Base-by-base conservation (phyloP, 2,329 filamentous ascomycete species). In the Epichloe brachyelytri region DNA sequence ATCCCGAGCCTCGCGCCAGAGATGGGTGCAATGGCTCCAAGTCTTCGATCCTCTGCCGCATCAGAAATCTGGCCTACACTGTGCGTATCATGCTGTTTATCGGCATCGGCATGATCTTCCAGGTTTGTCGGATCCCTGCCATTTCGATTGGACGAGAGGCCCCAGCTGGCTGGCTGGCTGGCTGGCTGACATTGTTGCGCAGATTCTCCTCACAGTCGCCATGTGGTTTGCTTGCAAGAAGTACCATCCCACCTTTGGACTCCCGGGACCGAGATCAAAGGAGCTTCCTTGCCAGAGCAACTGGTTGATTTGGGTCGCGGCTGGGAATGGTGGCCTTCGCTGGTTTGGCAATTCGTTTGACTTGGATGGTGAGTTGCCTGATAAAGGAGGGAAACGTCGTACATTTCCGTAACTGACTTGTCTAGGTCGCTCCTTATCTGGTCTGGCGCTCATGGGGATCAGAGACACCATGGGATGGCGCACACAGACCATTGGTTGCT, bases 391-490 rank as follows among this genome's bases (percentile, higher is more conserved):
- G 0, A 14, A 2, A 12, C 0, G 15, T 17, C 8, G 5, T 7
- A 2, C n/a, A 33, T 44, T 5, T 8, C 2, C 3, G 4, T 7
- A 5, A 5, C 19, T 5, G 15, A 20, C 12, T 26, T 17, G 3
- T 33, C 12, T 20, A 79, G 30, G 73, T 78, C 51, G 79, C 80
- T 2, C 79, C 80, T 2, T 68, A 73, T 54, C 67, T 82, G 48
- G 68, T 85, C 2, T 83, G 76, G 72, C 73, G 74, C 56, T 77
- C 80, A 36, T 73, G 79, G 34, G 72, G 19, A 80, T 85, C 54
- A 70, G 71, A 26, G 81, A 85, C 57, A 80, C 79, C 2, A 76
- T 82, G 56, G 76, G 80, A 48, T 85, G 82, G 82, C 71, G 80
- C 7, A 58, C 76, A 2, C 80, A 84, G 61, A 85, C 80, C n/a